Base-by-base conservation (phyloP, 2,329 filamentous ascomycete genomes). In the Aspergillus spinulosporus region DNA sequence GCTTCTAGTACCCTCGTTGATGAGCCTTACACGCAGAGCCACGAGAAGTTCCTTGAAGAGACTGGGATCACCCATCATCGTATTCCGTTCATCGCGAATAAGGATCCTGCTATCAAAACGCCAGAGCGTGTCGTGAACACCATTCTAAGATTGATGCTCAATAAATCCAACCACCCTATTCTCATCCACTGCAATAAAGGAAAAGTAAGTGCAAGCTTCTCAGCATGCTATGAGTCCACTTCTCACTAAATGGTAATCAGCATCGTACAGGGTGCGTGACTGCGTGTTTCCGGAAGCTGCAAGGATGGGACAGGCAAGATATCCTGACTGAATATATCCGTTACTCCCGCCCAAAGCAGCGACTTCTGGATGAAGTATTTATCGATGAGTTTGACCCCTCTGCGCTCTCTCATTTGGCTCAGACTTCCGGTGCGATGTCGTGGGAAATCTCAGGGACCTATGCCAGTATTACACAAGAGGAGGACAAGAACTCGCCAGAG, bases 121-220 rank as follows among this genome's bases (percentile, higher is more conserved):
- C 83, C 88, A 0, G 69, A 84, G 5, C 73, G 79, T 44, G 84
- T 86, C 29, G 90, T 96, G 81, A 81, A 82, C 59, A 77, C 83
- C 5, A 90, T 93, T 45, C 80, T 96, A 26, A 78, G 83, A 9
- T 76, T 93, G 42, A 82, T 93, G 40, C 79, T 93, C 52, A 84
- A 95, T 67, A 82, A 82, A 48, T 74, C 80, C 34, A 91, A 95
- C 61, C 86, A 94, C 62, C 92, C 92, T 0, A 74, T 97, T 9
- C 80, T 96, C 39, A 83, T 97, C 46, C 92, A 97, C 73, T 97
- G 92, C 81, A 97, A 96, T 70, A 92, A 96, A 64, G 92, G 92
- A 69, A 94, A 87, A 76, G 84, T 86, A 73, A 61, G 75, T 66
- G 21, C n/a, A 37, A 3, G 15, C 37, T 8, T 15, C 6, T 2